phyloP scores from a whole-genome alignment of 2,329 filamentous ascomycete genomes.

The Diplodia sapinea region DNA sequence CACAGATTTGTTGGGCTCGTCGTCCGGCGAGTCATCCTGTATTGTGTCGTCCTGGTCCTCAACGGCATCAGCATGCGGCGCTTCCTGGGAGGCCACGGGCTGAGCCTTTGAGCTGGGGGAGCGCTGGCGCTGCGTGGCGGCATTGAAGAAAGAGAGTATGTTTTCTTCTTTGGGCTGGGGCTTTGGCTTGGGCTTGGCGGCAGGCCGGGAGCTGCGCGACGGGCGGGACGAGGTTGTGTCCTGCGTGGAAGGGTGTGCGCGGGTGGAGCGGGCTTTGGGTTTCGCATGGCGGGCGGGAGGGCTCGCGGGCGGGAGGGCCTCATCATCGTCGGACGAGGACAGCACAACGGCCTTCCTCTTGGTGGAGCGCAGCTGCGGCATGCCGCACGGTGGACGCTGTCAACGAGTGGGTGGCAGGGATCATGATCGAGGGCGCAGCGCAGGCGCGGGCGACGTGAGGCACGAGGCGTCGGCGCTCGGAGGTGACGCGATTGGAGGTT shows the following conservation, averaged over 20 bases:
- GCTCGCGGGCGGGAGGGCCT: slow-evolving; percentile 36
- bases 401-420: slow-evolving; percentile 35
- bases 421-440: slow-evolving; percentile 39
- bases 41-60: slow-evolving; percentile 46
- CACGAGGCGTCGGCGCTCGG: not conserved
- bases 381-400: slow-evolving; percentile 41
- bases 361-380: slow-evolving; percentile 44
- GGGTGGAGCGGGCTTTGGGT: not conserved
- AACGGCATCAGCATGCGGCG: slow-evolving; percentile 34
- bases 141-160: slow-evolving; percentile 58
- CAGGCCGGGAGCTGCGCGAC: slow-evolving; percentile 40
- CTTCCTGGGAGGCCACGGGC: slow-evolving; percentile 49
- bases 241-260: slow-evolving; percentile 11
- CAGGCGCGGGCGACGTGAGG: slow-evolving; percentile 32
- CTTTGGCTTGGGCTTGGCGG: slow-evolving; percentile 46
- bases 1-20: slow-evolving; percentile 32
- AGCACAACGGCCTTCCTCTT: slow-evolving; percentile 47
- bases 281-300: not conserved
- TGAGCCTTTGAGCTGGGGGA: slow-evolving; percentile 42
- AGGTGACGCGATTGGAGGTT: slow-evolving; percentile 14
- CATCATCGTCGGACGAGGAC: slow-evolving; percentile 41
- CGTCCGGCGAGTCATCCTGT: slow-evolving; percentile 46
- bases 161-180: slow-evolving; percentile 49
- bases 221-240: not conserved
- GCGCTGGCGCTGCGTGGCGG: slow-evolving; percentile 48